Conservation (phyloP, 345 rosid species). For the Boechera divaricarpa region DNA sequence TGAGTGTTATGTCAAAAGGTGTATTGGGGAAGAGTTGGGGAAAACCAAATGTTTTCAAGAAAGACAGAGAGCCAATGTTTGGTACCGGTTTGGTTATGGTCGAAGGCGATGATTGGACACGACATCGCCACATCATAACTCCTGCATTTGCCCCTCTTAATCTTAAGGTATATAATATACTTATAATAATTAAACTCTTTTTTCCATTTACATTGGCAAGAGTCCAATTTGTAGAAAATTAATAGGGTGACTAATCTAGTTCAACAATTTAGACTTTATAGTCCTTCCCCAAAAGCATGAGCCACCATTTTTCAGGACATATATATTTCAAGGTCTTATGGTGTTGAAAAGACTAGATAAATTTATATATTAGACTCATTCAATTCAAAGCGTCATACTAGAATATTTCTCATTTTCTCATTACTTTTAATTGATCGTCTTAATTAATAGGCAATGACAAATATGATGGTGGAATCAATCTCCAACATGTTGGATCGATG, state of each 20-base stretch:
- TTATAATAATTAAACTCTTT: background rate
- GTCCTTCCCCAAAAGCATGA: constrained; percentile 28
- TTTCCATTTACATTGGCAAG: constrained; percentile 9
- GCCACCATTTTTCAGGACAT: constrained; percentile 13
- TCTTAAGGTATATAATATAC: constrained; percentile 61
- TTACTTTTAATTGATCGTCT: constrained; percentile 1
- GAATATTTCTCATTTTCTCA: constrained; percentile 26
- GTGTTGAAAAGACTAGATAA: constrained; percentile 22
- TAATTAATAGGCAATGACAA: constrained; percentile 64
- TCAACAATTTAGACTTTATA: constrained; percentile 37
- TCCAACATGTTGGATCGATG: constrained; percentile 76
- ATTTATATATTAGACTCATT: constrained; percentile 24
- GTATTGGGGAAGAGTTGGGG: constrained; percentile 97
- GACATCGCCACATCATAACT: constrained; percentile 84
- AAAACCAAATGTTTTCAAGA: constrained; percentile 78
- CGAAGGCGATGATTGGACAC: constrained; percentile 93
- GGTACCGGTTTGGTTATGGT: constrained; percentile 87
- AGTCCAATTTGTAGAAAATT: constrained; percentile 30
- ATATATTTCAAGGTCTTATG: constrained; percentile 30
- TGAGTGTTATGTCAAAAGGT: constrained; percentile 73
- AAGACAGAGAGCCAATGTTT: constrained; percentile 91
- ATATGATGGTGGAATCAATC: constrained; percentile 83
- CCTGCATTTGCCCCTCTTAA: constrained; percentile 84
- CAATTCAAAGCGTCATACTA: constrained; percentile 26
- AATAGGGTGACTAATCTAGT: constrained; percentile 37